These are phyloP conservation scores for Lasiodiplodia gonubiensis DNA, from an alignment of 2,329 filamentous ascomycete genomes.

Conservation along the genomic window DNA sequence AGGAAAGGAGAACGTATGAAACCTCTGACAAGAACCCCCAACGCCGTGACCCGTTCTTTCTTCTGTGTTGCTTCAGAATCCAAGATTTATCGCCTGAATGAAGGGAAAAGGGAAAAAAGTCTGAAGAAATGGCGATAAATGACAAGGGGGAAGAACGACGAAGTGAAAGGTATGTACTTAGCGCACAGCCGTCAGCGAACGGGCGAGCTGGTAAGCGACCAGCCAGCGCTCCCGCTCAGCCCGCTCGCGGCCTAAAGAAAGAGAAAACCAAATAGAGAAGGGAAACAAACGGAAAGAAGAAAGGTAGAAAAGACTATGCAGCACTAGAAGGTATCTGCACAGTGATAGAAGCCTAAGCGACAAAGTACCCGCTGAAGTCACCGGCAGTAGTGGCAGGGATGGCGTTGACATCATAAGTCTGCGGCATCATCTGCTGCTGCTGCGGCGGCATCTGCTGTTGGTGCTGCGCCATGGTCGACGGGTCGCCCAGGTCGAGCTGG, in stretches of 20 bases:
- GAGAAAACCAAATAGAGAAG: background rate
- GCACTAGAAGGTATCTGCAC: constrained; percentile 9
- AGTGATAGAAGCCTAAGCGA: constrained; percentile 6
- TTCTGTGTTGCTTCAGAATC: constrained; percentile 8
- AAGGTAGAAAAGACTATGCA: constrained; percentile 11
- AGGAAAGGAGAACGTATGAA: background rate
- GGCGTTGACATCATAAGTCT: constrained; percentile 19
- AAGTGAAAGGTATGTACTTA: constrained; percentile 22
- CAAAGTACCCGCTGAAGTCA: constrained; percentile 22
- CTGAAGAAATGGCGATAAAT: background rate
- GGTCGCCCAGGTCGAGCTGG: constrained; percentile 18
- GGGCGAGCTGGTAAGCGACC: background rate
- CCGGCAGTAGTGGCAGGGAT: constrained; percentile 18
- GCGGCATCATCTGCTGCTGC: constrained; percentile 25
- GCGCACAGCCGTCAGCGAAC: background rate
- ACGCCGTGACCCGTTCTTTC: constrained; percentile 19
- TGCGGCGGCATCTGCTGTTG: constrained; percentile 21
- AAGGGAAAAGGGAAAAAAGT: background rate
- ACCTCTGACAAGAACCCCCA: background rate
- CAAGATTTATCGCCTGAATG: constrained; percentile 9
- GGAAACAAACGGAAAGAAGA: background rate
- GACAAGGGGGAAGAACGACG: background rate
- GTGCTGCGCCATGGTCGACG: constrained; percentile 10
- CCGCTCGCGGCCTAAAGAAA: constrained; percentile 9
- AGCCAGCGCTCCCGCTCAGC: background rate